Evolutionary conservation across 768 basidiomycete genomes (phyloP), one percentile per base, ranked within the genome.

Genomic region (Lactarius indigo): DNA sequence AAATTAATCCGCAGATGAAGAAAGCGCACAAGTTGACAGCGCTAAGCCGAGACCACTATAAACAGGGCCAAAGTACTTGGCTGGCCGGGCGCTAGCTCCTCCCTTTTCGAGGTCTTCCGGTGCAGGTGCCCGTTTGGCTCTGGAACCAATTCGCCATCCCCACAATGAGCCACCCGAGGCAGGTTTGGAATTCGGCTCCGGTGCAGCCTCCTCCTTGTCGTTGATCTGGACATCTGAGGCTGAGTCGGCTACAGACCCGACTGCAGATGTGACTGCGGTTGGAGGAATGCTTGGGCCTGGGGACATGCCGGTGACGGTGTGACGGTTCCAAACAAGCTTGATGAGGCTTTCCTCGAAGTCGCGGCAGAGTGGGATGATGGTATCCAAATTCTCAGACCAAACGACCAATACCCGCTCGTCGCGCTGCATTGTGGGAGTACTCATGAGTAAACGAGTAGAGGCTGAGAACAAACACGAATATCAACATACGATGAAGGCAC

Each of bases 361-460:
- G 15, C 77, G 75, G 73, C 83, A 87, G 20, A 88, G 74, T 0
- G 89, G 87, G 59, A 95, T 88, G 70, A 96, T 89, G 68, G 79
- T 80, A 73, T 94, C 92, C 44, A 95, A 81, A 71, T 88, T 83
- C 76, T 95, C 91, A 0, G 90, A 86, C 94, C 94, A 96, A 23
- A 90, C 86, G 28, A 94, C 82, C 30, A 96, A 80, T 52, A 92
- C 90, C 26, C 86, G 85, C 73, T 95, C 92, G 75, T 93, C 88
- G 30, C 93, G 87, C 91, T 92, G 72, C 26, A 28, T 54, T 26
- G 42, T 39, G 50, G 50, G 5, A 52, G 1, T 0, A 15, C 8
- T 60, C 63, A 31, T 69, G 57, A 57, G 55, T 35, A 20, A 58
- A 52, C 20, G 9, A 20, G 37, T 31, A 33, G 15, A 37, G 31